These are phyloP conservation scores for Aspergillus carbonarius DNA, from an alignment of 2,329 filamentous ascomycete genomes.

Conservation along the genomic window DNA sequence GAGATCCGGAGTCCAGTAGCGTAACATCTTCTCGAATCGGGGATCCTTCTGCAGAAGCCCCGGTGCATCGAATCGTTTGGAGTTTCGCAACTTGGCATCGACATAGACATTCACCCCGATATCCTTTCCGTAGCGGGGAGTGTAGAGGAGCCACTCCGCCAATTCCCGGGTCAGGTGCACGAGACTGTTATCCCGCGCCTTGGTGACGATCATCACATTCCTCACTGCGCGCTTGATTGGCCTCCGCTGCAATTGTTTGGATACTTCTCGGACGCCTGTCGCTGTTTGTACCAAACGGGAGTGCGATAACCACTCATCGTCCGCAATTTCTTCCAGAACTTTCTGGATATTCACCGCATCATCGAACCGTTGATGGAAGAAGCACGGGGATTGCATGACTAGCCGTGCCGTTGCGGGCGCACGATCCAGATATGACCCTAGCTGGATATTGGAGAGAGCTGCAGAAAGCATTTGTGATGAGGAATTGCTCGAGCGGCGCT, in stretches of 20 bases:
- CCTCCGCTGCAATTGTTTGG: slow-evolving; percentile 86
- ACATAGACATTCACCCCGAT: slow-evolving; percentile 97
- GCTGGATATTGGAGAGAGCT: slow-evolving; percentile 54
- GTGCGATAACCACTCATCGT: slow-evolving; percentile 86
- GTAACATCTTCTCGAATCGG: slow-evolving; percentile 78
- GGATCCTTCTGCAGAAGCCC: slow-evolving; percentile 71
- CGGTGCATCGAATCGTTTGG: slow-evolving; percentile 79
- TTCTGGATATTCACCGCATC: slow-evolving; percentile 93
- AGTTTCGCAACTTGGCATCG: slow-evolving; percentile 88
- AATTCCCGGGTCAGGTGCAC: slow-evolving; percentile 87
- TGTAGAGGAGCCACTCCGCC: slow-evolving; percentile 81
- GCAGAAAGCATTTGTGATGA: slow-evolving; percentile 62
- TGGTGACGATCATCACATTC: slow-evolving; percentile 98
- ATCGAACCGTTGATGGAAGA: slow-evolving; percentile 96
- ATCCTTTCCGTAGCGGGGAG: slow-evolving; percentile 83
- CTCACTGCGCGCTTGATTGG: slow-evolving; percentile 89
- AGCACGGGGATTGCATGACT: slow-evolving; percentile 86
- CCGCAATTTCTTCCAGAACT: slow-evolving; percentile 89
- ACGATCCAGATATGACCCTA: slow-evolving; percentile 45
- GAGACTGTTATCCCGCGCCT: slow-evolving; percentile 90
- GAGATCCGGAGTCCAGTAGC: slow-evolving; percentile 94
- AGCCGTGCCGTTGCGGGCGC: slow-evolving; percentile 51
- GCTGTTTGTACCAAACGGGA: slow-evolving; percentile 93
- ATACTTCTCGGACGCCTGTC: slow-evolving; percentile 90
- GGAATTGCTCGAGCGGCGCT: slow-evolving; percentile 45